These are phyloP conservation scores for Coemansia aciculifera DNA, from an alignment of 192 early-diverging fungal species.

Conservation along the genomic window DNA sequence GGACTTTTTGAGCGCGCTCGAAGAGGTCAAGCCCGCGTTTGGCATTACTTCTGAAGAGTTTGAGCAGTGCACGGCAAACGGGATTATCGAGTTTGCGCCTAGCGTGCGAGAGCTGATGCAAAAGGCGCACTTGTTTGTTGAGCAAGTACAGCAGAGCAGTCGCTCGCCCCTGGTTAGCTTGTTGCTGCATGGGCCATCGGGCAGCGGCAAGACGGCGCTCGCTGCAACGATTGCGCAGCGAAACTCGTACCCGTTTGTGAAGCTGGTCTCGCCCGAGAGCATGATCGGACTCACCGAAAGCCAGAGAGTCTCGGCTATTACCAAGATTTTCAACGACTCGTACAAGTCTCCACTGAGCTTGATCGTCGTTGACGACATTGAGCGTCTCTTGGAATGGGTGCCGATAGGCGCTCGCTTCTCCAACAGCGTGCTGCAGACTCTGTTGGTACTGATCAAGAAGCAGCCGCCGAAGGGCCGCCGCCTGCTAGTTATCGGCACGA, in stretches of 20 bases:
- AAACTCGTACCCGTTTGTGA: constrained; percentile 94
- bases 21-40: constrained; percentile 93
- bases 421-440: constrained; percentile 87
- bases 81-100: constrained; percentile 77
- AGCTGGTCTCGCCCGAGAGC: constrained; percentile 91
- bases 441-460: constrained; percentile 91
- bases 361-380: constrained; percentile 93
- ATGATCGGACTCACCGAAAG: constrained; percentile 91
- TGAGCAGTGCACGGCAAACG: constrained; percentile 78
- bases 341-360: constrained; percentile 94
- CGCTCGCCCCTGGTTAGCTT: constrained; percentile 91
- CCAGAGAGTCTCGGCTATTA: constrained; percentile 83
- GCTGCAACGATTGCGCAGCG: constrained; percentile 92
- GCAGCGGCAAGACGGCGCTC: constrained; percentile 92
- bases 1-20: constrained; percentile 87
- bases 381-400: constrained; percentile 93
- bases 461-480: constrained; percentile 80
- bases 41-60: constrained; percentile 92
- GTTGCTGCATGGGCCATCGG: constrained; percentile 83
- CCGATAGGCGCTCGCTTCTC: constrained; percentile 95
- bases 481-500: constrained; percentile 90
- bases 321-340: constrained; percentile 95
- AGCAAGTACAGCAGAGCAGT: constrained; percentile 74
- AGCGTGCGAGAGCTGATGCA: constrained; percentile 62
- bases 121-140: constrained; percentile 63